Evolutionary conservation across 2,329 filamentous ascomycete genomes (phyloP), one percentile per base, ranked within the genome.

Genomic region (Drechslerella dactyloides): DNA sequence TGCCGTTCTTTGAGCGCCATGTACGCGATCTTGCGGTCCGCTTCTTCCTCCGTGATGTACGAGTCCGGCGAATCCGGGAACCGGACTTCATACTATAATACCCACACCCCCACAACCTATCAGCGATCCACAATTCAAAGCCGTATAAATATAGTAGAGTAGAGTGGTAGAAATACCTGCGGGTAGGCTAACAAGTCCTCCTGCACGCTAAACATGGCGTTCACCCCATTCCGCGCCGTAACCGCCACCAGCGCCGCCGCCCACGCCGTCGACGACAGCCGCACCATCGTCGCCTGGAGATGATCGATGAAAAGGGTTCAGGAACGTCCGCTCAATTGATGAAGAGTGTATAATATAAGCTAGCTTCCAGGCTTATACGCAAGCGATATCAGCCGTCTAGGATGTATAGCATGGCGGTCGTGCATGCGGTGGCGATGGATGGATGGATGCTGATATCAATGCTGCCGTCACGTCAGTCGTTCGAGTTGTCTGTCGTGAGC

Each of bases 181-280:
- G 93, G 93, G 80, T 89, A 91, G 17, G 91, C 91, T 64, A 96
- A 84, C 57, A 96, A 80, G 78, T 97, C 93, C 78, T 96, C 91
- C 77, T 94, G 88, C 64, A 96, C 90, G 81, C 89, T 96, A 82
- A 96, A 96, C 64, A 77, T 64, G 6, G 55, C 65, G 44, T 11
- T 6, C 5, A 51, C n/a, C 10, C 27, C 19, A 8, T 27, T 21
- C n/a, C 11, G 17, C n/a, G 54, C 33, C 70, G 50, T 52, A 65
- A 46, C 10, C 60, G 54, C 33, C 33, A 69, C 13, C 27, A 54
- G 53, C 23, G 52, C 60, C 53, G 59, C 55, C 27, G 50, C 59
- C 44, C 59, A 4, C 24, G 66, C 54, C 44, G 59, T 50, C 53
- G 66, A 63, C 48, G 65, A 70, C 59, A 64, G 46, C 55, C 66